These are phyloP conservation scores for Thelonectria blattea DNA, from an alignment of 2,329 filamentous ascomycete species.

Conservation along the genomic window DNA sequence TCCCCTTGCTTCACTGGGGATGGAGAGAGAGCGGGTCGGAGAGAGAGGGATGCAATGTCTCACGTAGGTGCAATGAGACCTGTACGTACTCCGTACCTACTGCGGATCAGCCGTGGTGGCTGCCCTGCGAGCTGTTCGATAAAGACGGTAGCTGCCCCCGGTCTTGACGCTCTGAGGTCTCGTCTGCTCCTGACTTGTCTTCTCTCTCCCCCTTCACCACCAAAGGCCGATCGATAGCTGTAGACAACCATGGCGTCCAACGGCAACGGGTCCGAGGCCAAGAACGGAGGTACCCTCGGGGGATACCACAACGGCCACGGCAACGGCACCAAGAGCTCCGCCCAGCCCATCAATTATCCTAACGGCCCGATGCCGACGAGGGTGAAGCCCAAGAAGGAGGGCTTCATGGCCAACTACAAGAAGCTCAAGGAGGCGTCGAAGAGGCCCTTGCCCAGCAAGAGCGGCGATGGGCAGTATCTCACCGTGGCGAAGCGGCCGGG, in stretches of 20 bases:
- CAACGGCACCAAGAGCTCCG: slow-evolving; percentile 10
- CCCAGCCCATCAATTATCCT: slow-evolving; percentile 10
- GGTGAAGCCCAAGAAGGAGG: slow-evolving; percentile 31
- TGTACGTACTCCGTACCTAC: not conserved
- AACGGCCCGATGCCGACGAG: not conserved
- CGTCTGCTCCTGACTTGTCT: not conserved
- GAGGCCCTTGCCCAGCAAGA: slow-evolving; percentile 67
- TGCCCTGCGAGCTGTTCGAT: slow-evolving; percentile 1
- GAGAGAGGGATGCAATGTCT: slow-evolving; percentile 29
- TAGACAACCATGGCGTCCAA: slow-evolving; percentile 32
- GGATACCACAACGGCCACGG: slow-evolving; percentile 29
- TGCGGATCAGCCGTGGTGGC: not conserved
- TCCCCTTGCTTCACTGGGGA: slow-evolving; percentile 12
- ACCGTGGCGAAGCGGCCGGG: slow-evolving; percentile 52
- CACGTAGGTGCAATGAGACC: slow-evolving; percentile 12
- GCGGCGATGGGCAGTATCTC: slow-evolving; percentile 67
- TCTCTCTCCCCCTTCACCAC: slow-evolving; percentile 2
- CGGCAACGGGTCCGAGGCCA: slow-evolving; percentile 21
- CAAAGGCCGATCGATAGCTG: slow-evolving; percentile 6
- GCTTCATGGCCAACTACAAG: slow-evolving; percentile 38
- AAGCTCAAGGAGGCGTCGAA: slow-evolving; percentile 54
- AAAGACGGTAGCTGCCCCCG: slow-evolving; percentile 9
- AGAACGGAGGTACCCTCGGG: slow-evolving; percentile 34
- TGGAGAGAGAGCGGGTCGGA: slow-evolving; percentile 13
- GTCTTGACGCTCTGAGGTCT: too few relatives aligned